Percentiles rank a stretch among this genome's conserved stretches.
These are phyloP conservation scores for Camellia oleifera DNA, from an alignment of 179 eudicot genomes.

Conservation along the genomic window DNA sequence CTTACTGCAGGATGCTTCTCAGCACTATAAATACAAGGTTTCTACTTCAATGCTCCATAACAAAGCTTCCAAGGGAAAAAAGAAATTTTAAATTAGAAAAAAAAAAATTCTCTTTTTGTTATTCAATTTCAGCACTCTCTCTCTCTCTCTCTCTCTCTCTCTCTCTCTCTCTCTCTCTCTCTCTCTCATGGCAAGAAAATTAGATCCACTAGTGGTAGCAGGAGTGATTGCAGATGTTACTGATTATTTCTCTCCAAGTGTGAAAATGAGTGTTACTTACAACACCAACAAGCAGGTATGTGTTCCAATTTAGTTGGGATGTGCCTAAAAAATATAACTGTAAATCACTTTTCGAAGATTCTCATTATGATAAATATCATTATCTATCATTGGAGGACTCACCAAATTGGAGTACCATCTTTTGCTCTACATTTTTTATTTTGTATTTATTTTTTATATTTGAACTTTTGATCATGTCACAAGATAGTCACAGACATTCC, in stretches of 20 bases:
- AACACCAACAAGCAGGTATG: conserved; percentile 44
- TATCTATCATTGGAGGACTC: no score
- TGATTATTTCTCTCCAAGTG: conserved; percentile 37
- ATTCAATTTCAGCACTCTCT: background rate
- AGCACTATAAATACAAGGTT: conserved; percentile 2
- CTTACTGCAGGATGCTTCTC: background rate
- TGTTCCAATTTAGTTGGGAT: no score
- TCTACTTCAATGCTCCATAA: background rate
- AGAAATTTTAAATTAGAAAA: background rate
- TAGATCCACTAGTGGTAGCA: conserved; percentile 39
- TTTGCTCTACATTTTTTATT: background rate
- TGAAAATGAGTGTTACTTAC: conserved; percentile 45
- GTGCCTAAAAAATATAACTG: no score
- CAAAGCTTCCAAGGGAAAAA: background rate
- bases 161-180: background rate
- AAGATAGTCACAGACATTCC: conserved; percentile 63
- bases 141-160: background rate
- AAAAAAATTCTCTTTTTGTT: background rate
- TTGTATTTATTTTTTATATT: no score
- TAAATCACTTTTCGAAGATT: no score
- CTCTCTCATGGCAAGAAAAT: conserved; percentile 22
- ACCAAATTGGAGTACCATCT: no score
- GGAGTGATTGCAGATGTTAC: conserved; percentile 59
- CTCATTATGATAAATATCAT: no score
- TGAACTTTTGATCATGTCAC: conserved; percentile 15